These are phyloP conservation scores for Chlamydomonas applanata DNA, from an alignment of 139 green algal genomes.

Conservation along the genomic window DNA sequence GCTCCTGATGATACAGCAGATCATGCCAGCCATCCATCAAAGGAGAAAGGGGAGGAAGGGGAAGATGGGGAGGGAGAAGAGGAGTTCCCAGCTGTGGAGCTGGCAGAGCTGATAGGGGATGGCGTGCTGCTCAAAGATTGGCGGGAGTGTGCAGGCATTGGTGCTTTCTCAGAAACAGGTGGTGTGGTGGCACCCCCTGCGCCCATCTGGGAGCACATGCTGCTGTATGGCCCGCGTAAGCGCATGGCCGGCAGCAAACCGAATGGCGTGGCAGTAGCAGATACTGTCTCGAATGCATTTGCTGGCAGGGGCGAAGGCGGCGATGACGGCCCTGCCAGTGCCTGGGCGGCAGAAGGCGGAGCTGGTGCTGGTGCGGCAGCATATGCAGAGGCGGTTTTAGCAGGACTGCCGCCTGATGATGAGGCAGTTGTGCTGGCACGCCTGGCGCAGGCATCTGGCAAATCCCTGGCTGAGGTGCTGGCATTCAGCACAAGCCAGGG, in stretches of 20 bases:
- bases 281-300: too few species aligned
- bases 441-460: slow-evolving; percentile 40
- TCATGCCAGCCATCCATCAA: too few species aligned
- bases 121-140: slow-evolving; percentile 33
- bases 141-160: not conserved
- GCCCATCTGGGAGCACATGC: slow-evolving; percentile 32
- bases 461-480: slow-evolving; percentile 40
- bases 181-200: slow-evolving; percentile 16
- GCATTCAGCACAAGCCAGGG: slow-evolving; percentile 17
- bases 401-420: slow-evolving; percentile 53
- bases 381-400: slow-evolving; percentile 44
- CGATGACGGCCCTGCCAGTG: not conserved
- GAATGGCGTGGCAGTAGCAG: too few species aligned
- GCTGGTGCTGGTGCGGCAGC: slow-evolving; percentile 5
- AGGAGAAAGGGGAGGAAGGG: not conserved
- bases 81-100: slow-evolving; percentile 10
- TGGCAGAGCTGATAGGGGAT: slow-evolving; percentile 47
- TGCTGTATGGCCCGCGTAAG: slow-evolving; percentile 20
- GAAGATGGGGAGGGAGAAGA: not conserved
- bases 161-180: not conserved
- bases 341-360: not conserved
- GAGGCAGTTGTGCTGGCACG: slow-evolving; percentile 51
- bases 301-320: not conserved
- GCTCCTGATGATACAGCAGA: too few species aligned
- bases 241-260: too few species aligned